Percentiles rank a stretch among this genome's conserved stretches.
Evolutionary conservation across 371 early-diverging fungal genomes (phyloP).

Genomic region (Lichtheimia hyalospora): DNA sequence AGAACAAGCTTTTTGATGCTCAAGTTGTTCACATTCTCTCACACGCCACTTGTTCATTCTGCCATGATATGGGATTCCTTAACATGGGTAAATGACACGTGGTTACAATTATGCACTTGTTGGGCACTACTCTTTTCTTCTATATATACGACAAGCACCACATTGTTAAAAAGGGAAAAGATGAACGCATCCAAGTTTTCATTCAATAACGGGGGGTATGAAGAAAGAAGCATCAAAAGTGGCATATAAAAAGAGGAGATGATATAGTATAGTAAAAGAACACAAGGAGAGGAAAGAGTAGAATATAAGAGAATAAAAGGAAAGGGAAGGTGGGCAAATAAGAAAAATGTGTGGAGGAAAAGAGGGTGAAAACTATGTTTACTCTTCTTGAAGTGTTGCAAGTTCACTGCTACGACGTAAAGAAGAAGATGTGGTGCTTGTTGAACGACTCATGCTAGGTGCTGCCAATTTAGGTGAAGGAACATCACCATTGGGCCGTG

Average conservation of each 20-base stretch:
- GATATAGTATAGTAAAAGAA: background rate
- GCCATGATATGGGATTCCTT: too few species aligned
- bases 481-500: background rate
- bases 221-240: background rate
- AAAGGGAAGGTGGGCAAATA: constrained; percentile 1
- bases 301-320: background rate
- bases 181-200: too few species aligned
- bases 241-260: background rate
- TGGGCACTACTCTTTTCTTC: too few species aligned
- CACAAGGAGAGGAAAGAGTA: background rate
- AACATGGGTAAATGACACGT: too few species aligned
- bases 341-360: background rate
- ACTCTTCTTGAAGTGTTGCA: constrained; percentile 46
- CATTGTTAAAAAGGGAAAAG: too few species aligned
- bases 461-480: constrained; percentile 11
- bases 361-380: background rate
- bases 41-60: too few species aligned
- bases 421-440: constrained; percentile 27
- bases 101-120: too few species aligned
- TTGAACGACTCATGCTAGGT: constrained; percentile 27
- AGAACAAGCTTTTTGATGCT: too few species aligned
- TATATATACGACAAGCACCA: too few species aligned
- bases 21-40: too few species aligned
- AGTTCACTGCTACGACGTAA: constrained; percentile 43
- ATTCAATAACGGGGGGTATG: too few species aligned